Base-by-base conservation (phyloP, 352 stramenopile species). In the Phytophthora pluvialis region DNA sequence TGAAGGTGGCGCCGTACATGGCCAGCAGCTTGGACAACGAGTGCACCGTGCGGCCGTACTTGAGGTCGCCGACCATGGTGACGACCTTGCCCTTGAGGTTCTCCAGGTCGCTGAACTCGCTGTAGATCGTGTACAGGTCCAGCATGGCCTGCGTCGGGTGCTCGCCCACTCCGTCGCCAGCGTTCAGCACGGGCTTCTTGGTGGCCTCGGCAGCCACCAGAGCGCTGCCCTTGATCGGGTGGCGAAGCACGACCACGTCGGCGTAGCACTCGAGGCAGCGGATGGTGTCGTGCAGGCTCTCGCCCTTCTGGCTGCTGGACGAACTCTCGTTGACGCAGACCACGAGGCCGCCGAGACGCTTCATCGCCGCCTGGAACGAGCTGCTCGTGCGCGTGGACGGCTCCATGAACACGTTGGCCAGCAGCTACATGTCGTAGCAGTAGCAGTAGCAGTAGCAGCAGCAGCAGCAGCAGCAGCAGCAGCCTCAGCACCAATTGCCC, bases 71-170 rank as follows among this genome's bases (percentile, higher is more conserved):
- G 16, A 99, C 86, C 80, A 99, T 93, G 10, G 97, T 98, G 32
- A 99, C 83, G 33, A 95, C 90, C 64, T 98, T 98, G 49, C 84
- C 82, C 45, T 83, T 67, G 13, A 96, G 65, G 25, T 80, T 78
- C 32, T 80, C 73, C 10, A 88, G 58, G 31, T 85, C 78, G 25
- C 82, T 83, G 15, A 97, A 75, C 76, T 98, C 90, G 58, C 88
- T 91, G 62, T 93, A 90, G 63, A 99, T 98, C 33, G 97, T 99
- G 80, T 98, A 99, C 26, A 99, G 66, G 77, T 99, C 98, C 70
- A 99, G 89, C 49, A 99, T 80, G 32, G 98, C 98, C 70, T 99
- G 98, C 11, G 97, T 99, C 25, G 98, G 98, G 87, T 99, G 98
- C 72, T 99, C 97, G 50, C 97, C 97, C 7, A 98, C 85, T 29